Percentiles rank a stretch among this genome's conserved stretches.
Conservation (phyloP, 177 flowering plant genomes). For the Telopea speciosissima region DNA sequence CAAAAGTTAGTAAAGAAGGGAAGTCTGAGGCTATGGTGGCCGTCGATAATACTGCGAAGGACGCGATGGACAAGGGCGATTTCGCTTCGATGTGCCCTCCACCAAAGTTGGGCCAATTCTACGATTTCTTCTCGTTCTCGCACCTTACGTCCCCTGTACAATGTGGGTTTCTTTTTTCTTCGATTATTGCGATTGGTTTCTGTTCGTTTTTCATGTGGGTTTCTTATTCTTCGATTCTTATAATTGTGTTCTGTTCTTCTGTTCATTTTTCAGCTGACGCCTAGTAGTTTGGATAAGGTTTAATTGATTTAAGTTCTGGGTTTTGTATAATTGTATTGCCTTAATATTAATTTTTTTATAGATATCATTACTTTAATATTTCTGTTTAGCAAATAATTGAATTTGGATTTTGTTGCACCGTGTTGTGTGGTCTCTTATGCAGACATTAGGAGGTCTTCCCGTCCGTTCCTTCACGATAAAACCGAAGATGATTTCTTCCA, state of each 20-base stretch:
- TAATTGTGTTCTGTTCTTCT: too few species aligned
- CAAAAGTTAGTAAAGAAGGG: conserved; percentile 12
- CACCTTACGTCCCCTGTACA: conserved; percentile 79
- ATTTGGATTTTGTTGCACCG: neutral
- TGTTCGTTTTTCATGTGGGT: too few species aligned
- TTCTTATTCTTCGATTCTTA: too few species aligned
- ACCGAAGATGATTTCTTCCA: conserved; percentile 78
- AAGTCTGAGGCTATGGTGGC: conserved; percentile 20
- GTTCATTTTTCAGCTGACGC: too few species aligned
- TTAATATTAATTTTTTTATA: too few species aligned
- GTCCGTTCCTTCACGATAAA: conserved; percentile 77
- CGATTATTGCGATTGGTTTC: too few species aligned
- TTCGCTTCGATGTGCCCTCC: conserved; percentile 64
- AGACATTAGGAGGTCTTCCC: conserved; percentile 75
- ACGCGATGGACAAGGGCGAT: conserved; percentile 33
- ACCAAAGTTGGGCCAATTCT: conserved; percentile 72
- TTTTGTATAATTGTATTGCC: too few species aligned
- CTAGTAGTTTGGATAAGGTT: too few species aligned
- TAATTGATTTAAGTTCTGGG: too few species aligned
- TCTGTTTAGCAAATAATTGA: neutral
- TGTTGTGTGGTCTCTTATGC: conserved; percentile 26
- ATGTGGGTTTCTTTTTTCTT: conserved; percentile 39
- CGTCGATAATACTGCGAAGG: conserved; percentile 10
- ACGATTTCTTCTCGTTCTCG: conserved; percentile 86
- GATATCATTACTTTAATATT: neutral